phyloP scores from a whole-genome alignment of 2,329 filamentous ascomycete genomes.

The Zymoseptoria ardabiliae region DNA sequence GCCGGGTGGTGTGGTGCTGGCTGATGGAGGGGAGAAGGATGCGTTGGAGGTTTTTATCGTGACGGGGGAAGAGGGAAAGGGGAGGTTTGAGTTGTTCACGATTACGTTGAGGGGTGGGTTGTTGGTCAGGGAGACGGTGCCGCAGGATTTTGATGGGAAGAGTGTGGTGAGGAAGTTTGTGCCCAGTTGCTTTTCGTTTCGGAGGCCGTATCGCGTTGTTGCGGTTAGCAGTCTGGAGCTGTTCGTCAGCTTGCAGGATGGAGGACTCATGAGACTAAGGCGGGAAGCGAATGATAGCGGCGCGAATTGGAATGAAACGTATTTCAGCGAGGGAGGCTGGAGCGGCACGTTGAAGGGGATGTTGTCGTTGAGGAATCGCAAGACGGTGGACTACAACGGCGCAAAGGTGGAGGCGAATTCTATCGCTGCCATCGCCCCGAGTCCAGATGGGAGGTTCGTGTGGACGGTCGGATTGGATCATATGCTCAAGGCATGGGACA shows the following conservation, averaged over 20 bases:
- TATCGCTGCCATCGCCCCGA: constrained; percentile 51
- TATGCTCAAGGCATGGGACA: constrained; percentile 80
- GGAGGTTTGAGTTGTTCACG: constrained; percentile 72
- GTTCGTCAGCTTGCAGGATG: constrained; percentile 73
- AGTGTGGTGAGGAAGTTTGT: constrained; percentile 69
- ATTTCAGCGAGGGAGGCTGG: constrained; percentile 67
- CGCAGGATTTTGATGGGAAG: constrained; percentile 63
- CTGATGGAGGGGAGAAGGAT: constrained; percentile 72
- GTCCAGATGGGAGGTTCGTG: constrained; percentile 45
- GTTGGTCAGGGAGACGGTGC: constrained; percentile 54
- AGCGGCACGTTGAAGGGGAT: constrained; percentile 54
- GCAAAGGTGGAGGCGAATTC: constrained; percentile 60
- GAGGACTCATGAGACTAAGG: constrained; percentile 64
- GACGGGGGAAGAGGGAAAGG: constrained; percentile 41
- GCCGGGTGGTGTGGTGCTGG: constrained; percentile 70
- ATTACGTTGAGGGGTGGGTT: constrained; percentile 76
- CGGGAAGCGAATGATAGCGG: constrained; percentile 49
- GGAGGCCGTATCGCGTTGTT: constrained; percentile 71
- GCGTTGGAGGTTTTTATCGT: constrained; percentile 71
- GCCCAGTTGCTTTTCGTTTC: constrained; percentile 67
- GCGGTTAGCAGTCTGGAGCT: constrained; percentile 67
- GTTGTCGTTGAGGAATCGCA: constrained; percentile 58
- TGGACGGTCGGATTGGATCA: constrained; percentile 89
- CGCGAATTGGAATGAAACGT: constrained; percentile 60
- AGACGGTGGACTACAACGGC: constrained; percentile 57